Conservation (phyloP, 2,329 filamentous ascomycete species). For the Cytospora piceae region DNA sequence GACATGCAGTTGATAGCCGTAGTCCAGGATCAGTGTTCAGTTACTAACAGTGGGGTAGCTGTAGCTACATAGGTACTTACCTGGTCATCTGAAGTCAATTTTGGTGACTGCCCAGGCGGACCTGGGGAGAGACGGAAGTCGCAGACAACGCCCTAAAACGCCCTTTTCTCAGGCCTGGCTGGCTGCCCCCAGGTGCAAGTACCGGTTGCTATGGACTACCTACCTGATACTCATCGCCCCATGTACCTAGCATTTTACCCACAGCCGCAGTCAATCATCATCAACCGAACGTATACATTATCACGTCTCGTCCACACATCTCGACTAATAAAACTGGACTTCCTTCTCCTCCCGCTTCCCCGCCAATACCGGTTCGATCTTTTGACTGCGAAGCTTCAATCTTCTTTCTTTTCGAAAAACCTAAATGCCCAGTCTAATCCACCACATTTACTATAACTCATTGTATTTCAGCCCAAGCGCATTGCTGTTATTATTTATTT, state of each 20-base stretch:
- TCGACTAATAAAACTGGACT: background rate
- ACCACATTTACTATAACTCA: conserved; percentile 6
- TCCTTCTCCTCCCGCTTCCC: background rate
- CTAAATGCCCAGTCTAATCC: background rate
- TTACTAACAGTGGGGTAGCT: background rate
- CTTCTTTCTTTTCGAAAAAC: background rate
- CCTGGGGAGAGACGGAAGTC: background rate
- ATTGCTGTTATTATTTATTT: background rate
- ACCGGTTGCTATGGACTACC: too few species aligned
- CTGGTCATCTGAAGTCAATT: background rate
- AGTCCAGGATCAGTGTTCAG: too few species aligned
- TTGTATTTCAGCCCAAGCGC: background rate
- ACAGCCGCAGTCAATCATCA: background rate
- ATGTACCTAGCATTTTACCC: too few species aligned
- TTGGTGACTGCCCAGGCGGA: background rate
- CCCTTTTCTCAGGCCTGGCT: background rate
- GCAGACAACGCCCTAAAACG: background rate
- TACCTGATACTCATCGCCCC: too few species aligned
- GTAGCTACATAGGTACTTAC: background rate
- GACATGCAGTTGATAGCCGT: background rate
- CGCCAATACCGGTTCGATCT: conserved; percentile 2
- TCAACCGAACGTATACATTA: background rate
- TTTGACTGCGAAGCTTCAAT: background rate
- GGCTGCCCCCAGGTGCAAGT: background rate
- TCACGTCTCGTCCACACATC: too few species aligned